A percentile compares a stretch with the other conserved stretches of the same genome.
Evolutionary conservation across 345 rosid species (phyloP).

Genomic region (Melaleuca alternifolia): DNA sequence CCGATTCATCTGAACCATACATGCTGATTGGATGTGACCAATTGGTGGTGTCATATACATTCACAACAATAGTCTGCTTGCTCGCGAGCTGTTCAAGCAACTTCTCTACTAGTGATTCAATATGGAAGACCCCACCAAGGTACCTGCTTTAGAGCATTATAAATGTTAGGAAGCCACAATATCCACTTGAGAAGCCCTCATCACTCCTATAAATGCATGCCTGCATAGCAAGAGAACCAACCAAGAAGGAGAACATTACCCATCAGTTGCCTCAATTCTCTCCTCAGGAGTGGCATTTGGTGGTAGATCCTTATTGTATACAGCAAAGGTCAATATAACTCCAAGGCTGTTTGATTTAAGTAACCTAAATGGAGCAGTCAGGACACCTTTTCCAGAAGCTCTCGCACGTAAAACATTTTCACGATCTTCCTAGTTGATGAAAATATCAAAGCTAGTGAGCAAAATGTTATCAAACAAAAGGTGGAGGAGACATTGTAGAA

Average conservation of each 20-base stretch:
- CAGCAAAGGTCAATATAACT: conserved; percentile 89
- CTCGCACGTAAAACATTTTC: conserved; percentile 87
- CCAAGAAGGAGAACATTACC: conserved; percentile 34
- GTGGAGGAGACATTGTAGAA: background rate
- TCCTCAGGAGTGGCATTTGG: conserved; percentile 73
- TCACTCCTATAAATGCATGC: background rate
- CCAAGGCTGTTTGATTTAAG: conserved; percentile 90
- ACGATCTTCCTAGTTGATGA: conserved; percentile 71
- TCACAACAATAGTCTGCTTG: conserved; percentile 85
- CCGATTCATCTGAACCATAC: conserved; percentile 68
- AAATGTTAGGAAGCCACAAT: background rate
- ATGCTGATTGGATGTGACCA: conserved; percentile 73
- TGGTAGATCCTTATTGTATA: conserved; percentile 75
- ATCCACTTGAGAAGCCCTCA: background rate
- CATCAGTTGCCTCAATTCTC: conserved; percentile 75
- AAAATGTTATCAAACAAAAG: background rate
- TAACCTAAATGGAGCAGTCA: conserved; percentile 91
- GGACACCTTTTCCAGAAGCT: conserved; percentile 78
- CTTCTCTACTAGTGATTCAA: conserved; percentile 87
- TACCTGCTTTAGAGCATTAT: conserved; percentile 40
- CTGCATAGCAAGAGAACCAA: background rate
- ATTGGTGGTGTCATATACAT: conserved; percentile 76
- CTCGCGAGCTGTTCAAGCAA: conserved; percentile 94
- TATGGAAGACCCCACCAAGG: conserved; percentile 88
- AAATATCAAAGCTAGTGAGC: background rate